Evolutionary conservation across 805 yeast genomes (phyloP).

Genomic region (Cyberlindnera maclurae): DNA sequence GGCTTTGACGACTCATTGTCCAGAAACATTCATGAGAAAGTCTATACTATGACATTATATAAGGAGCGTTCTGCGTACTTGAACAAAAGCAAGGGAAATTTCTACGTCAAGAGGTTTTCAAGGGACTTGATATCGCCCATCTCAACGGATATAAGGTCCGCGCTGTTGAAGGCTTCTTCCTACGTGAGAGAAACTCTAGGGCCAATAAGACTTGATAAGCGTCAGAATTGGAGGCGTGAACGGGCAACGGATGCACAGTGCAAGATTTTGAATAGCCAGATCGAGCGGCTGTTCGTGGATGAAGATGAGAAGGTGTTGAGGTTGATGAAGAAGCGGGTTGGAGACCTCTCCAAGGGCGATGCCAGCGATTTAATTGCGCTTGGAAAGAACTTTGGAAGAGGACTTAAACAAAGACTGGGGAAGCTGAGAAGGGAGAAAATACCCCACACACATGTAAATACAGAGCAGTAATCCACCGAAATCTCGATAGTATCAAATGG

Average conservation of each 20-base stretch:
- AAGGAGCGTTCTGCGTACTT: conserved; percentile 7
- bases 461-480: too few species aligned
- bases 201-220: conserved; percentile 18
- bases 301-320: too few species aligned
- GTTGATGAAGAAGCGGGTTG: not conserved
- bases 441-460: too few species aligned
- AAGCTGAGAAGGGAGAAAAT: too few species aligned
- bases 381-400: too few species aligned
- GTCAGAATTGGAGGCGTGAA: conserved; percentile 27
- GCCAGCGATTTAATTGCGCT: conserved; percentile 5
- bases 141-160: conserved; percentile 19
- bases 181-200: not conserved
- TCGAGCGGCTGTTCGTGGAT: too few species aligned
- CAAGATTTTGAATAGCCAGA: conserved; percentile 1
- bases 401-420: too few species aligned
- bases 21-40: not conserved
- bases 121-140: conserved; percentile 17
- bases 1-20: conserved; percentile 1
- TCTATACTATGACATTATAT: conserved; percentile 13
- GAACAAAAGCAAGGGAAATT: conserved; percentile 2
- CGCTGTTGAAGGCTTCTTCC: conserved; percentile 1
- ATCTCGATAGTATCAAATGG: too few species aligned
- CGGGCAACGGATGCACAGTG: conserved; percentile 1
- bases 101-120: conserved; percentile 14
- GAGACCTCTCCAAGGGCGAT: conserved; percentile 10